A percentile compares a stretch with the other conserved stretches of the same genome.
These are phyloP conservation scores for Tothia fuscella DNA, from an alignment of 2,329 filamentous ascomycete species.

Conservation along the genomic window DNA sequence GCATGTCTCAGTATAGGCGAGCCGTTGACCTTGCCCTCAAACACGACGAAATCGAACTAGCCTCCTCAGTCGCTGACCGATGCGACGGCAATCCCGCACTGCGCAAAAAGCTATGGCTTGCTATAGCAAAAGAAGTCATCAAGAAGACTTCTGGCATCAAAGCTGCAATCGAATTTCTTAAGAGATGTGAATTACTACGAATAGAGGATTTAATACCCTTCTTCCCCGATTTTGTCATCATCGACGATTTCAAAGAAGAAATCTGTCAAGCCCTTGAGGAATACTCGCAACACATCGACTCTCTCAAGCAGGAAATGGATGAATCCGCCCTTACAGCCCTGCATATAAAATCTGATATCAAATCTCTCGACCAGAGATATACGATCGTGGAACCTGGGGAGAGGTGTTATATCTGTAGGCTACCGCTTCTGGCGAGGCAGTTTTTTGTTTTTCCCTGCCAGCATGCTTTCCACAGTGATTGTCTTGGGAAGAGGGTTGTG, in stretches of 20 bases:
- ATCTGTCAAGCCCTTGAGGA: conserved; percentile 90
- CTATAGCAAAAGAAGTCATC: conserved; percentile 90
- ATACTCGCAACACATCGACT: conserved; percentile 83
- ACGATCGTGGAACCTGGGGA: conserved; percentile 95
- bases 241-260: conserved; percentile 98
- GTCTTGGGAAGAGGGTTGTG: conserved; percentile 73
- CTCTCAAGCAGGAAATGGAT: conserved; percentile 87
- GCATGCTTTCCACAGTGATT: conserved; percentile 95
- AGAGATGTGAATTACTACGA: conserved; percentile 77
- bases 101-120: conserved; percentile 89
- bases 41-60: conserved; percentile 80
- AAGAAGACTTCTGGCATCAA: conserved; percentile 75
- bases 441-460: conserved; percentile 99
- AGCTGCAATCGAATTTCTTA: conserved; percentile 78
- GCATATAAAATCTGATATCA: conserved; percentile 85
- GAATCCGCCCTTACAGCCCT: conserved; percentile 77
- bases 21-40: conserved; percentile 87
- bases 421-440: conserved; percentile 77
- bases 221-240: conserved; percentile 96
- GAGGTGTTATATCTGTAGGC: conserved; percentile 76
- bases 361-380: conserved; percentile 74
- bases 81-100: conserved; percentile 60
- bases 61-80: conserved; percentile 76
- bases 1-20: conserved; percentile 88
- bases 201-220: conserved; percentile 98